phyloP scores from a whole-genome alignment of 768 basidiomycete species.

The Leccinum subtestaceum region DNA sequence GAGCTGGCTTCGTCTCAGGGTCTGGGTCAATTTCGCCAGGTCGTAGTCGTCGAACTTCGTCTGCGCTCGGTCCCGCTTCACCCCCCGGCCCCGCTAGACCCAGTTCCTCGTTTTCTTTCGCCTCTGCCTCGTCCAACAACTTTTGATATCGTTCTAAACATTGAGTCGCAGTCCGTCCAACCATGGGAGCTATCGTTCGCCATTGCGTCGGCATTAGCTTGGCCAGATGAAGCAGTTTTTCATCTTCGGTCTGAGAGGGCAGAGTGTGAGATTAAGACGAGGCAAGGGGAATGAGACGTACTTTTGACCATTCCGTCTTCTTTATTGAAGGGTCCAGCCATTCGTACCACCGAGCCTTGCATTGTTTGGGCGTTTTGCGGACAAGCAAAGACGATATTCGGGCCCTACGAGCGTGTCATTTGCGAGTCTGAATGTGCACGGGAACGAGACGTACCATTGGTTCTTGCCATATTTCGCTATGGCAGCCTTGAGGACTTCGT shows the following conservation, averaged over 20 bases:
- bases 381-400: conserved; percentile 97
- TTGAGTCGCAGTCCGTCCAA: conserved; percentile 95
- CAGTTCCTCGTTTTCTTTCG: conserved; percentile 92
- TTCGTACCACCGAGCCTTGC: conserved; percentile 99
- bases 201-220: conserved; percentile 99
- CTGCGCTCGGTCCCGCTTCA: conserved; percentile 85
- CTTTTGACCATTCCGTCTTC: conserved; percentile 99
- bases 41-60: conserved; percentile 82
- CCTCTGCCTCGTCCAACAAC: conserved; percentile 94
- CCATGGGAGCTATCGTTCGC: conserved; percentile 98
- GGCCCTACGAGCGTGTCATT: conserved; percentile 54
- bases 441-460: conserved; percentile 60
- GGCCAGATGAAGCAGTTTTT: conserved; percentile 95
- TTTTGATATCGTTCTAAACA: conserved; percentile 99
- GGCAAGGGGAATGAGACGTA: conserved; percentile 26
- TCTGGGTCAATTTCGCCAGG: conserved; percentile 99
- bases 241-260: conserved; percentile 80
- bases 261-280: background rate
- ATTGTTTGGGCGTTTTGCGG: conserved; percentile 98
- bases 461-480: conserved; percentile 98
- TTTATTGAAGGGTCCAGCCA: conserved; percentile 99
- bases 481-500: conserved; percentile 98
- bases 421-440: background rate
- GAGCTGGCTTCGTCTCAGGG: conserved; percentile 96
- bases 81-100: conserved; percentile 80